Conservation (phyloP, 2,329 filamentous ascomycete species). For the Orbilia quercus region DNA sequence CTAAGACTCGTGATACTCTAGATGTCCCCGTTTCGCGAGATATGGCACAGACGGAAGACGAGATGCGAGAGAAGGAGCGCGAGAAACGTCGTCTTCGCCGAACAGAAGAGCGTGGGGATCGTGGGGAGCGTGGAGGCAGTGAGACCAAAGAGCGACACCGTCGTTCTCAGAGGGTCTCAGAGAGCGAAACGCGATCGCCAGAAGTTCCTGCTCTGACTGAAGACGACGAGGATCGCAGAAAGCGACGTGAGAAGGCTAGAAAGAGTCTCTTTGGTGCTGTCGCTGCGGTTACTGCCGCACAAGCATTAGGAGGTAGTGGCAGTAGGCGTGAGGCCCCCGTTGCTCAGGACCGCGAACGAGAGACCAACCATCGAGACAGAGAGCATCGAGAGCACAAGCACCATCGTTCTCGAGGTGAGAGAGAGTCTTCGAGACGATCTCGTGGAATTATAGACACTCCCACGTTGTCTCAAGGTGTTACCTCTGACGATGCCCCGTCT, state of each 20-base stretch:
- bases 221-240: constrained; percentile 47
- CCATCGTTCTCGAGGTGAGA: constrained; percentile 17
- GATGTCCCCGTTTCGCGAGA: constrained; percentile 43
- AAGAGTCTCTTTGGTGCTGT: constrained; percentile 40
- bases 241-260: constrained; percentile 43
- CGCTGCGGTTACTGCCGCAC: constrained; percentile 34
- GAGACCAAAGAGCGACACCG: constrained; percentile 39
- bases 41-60: constrained; percentile 37
- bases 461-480: constrained; percentile 41
- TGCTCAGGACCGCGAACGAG: constrained; percentile 30
- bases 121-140: constrained; percentile 20
- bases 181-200: constrained; percentile 25
- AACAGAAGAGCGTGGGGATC: constrained; percentile 37
- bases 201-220: constrained; percentile 15
- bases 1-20: constrained; percentile 36
- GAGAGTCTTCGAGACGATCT: constrained; percentile 34
- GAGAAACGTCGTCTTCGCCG: constrained; percentile 40
- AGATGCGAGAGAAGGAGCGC: constrained; percentile 40
- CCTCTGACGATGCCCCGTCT: constrained; percentile 42
- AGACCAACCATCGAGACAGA: constrained; percentile 24
- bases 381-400: constrained; percentile 21
- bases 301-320: constrained; percentile 42
- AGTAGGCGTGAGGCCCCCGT: constrained; percentile 38
- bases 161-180: constrained; percentile 33
- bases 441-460: constrained; percentile 37